Evolutionary conservation across 2,329 filamentous ascomycete genomes (phyloP).

Genomic region (Diaporthe citriasiana): DNA sequence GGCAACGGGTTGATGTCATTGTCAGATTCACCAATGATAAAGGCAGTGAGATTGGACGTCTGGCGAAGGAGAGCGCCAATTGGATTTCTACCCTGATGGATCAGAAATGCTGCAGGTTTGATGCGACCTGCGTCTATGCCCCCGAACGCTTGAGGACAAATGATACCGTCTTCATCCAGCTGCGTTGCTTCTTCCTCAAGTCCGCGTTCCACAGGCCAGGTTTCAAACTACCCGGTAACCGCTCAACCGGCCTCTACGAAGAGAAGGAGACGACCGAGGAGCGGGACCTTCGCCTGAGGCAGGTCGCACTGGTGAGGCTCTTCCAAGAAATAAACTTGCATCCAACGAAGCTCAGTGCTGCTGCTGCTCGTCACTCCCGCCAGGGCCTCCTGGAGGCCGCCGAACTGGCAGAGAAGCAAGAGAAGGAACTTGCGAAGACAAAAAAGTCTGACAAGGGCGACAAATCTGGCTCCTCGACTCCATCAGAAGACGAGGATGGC

Average conservation of each 20-base stretch:
- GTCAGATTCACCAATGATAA: constrained; percentile 88
- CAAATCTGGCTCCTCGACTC: constrained; percentile 63
- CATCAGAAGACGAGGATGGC: constrained; percentile 81
- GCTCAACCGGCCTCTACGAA: constrained; percentile 82
- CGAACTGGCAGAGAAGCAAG: constrained; percentile 85
- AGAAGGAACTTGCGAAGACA: constrained; percentile 60
- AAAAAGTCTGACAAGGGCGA: constrained; percentile 42
- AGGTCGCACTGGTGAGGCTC: constrained; percentile 88
- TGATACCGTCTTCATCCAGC: constrained; percentile 93
- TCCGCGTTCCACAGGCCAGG: constrained; percentile 78
- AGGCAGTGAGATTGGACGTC: constrained; percentile 86
- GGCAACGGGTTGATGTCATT: constrained; percentile 80
- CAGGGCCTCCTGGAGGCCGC: constrained; percentile 88
- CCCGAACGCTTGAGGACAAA: constrained; percentile 89
- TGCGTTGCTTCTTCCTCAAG: constrained; percentile 81
- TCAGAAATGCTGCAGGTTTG: constrained; percentile 88
- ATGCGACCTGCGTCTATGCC: constrained; percentile 89
- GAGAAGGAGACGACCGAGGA: constrained; percentile 89
- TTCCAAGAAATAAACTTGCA: constrained; percentile 90
- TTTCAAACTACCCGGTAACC: constrained; percentile 77
- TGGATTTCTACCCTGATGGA: constrained; percentile 96
- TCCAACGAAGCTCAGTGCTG: constrained; percentile 80
- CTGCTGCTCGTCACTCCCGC: constrained; percentile 83
- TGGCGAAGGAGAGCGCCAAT: constrained; percentile 87
- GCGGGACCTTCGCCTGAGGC: constrained; percentile 83